Evolutionary conservation across 1,284 basidiomycete genomes (phyloP).

Genomic region (Rhodotorula sp.): DNA sequence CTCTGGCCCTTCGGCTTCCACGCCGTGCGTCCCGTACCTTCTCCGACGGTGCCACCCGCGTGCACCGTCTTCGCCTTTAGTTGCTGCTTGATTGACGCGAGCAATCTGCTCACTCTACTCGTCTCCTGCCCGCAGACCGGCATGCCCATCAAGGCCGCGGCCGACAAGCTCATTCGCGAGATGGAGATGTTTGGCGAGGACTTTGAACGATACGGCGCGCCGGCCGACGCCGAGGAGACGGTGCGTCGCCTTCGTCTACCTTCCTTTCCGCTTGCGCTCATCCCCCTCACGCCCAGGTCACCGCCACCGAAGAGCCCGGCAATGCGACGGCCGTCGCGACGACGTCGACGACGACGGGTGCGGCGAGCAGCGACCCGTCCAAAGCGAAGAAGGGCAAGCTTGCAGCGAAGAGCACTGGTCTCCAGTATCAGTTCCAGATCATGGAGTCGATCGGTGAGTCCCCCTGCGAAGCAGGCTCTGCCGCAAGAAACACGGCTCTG

Average conservation of each 20-base stretch:
- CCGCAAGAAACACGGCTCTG: too few relatives aligned
- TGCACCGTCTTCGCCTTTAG: too few relatives aligned
- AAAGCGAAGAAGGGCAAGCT: conserved; percentile 98
- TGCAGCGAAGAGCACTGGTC: conserved; percentile 86
- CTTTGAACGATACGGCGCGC: conserved; percentile 60
- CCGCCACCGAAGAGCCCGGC: conserved; percentile 26
- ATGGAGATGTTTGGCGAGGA: conserved; percentile 93
- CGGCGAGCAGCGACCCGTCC: conserved; percentile 52
- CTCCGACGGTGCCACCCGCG: too few relatives aligned
- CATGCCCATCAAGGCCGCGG: conserved; percentile 66
- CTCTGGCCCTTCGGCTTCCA: conserved; percentile 96
- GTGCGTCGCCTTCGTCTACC: neutral
- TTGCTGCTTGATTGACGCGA: neutral
- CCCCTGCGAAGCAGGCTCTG: neutral
- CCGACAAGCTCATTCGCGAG: conserved; percentile 97
- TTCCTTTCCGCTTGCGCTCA: neutral
- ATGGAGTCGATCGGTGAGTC: conserved; percentile 78
- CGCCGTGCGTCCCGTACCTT: conserved; percentile 54
- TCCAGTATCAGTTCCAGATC: conserved; percentile 98
- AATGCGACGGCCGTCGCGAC: conserved; percentile 38
- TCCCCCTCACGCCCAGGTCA: neutral
- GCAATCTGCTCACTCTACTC: neutral
- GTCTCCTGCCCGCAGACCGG: conserved; percentile 25
- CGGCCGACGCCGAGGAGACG: conserved; percentile 20
- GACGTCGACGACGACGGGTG: conserved; percentile 55